Conservation (phyloP, 129 eudicot species). For the Flaveria linearis region DNA sequence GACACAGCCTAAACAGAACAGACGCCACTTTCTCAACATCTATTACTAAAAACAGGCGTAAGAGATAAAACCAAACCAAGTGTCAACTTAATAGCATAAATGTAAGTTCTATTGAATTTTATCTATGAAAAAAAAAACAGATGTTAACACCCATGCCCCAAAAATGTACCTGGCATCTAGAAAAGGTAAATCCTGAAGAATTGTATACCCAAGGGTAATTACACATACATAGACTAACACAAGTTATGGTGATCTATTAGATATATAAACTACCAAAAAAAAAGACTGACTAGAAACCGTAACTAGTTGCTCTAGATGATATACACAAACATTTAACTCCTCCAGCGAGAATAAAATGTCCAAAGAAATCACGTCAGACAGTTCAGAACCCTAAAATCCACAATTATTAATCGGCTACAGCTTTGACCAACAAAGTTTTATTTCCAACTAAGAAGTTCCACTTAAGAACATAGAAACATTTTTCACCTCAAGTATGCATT, state of each 20-base stretch:
- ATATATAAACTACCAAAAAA: too few species aligned
- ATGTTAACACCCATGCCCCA: not conserved
- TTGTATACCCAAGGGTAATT: not conserved
- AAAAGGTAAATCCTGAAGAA: constrained; percentile 12
- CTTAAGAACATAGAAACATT: too few species aligned
- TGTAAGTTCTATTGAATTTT: not conserved
- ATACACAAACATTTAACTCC: not conserved
- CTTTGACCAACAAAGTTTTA: not conserved
- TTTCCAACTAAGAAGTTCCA: not conserved
- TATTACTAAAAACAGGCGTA: too few species aligned
- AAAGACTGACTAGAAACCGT: not conserved
- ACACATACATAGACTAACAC: not conserved
- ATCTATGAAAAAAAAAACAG: too few species aligned
- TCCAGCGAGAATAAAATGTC: too few species aligned
- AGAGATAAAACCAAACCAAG: too few species aligned
- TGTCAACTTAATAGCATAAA: not conserved
- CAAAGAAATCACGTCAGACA: too few species aligned
- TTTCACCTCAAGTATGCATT: too few species aligned
- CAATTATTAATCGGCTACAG: not conserved
- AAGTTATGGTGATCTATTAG: not conserved
- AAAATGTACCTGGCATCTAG: not conserved
- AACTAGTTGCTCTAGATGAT: too few species aligned
- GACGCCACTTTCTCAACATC: not conserved
- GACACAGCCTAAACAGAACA: too few species aligned
- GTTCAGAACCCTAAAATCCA: too few species aligned